Base-by-base conservation (phyloP, 768 basidiomycete genomes). In the Tulasnella sp. region DNA sequence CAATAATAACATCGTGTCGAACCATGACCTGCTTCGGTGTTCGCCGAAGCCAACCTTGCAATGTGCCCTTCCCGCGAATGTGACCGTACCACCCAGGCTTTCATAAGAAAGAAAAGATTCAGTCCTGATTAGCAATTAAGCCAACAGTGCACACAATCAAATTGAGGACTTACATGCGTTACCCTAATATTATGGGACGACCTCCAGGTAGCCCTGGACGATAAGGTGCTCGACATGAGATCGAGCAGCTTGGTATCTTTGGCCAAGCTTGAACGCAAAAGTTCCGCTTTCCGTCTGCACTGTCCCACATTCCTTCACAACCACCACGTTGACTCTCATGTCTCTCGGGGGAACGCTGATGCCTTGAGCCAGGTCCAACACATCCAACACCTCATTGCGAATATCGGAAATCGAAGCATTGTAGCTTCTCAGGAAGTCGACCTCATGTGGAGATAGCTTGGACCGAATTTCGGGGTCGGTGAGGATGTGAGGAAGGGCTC, bases 141-240 rank as follows among this genome's bases (percentile, higher is more conserved):
- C 9, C 42, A 42, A 42, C n/a, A 17, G 42, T 42, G 42, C 8
- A 17, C 17, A 8, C 42, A 42, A 17, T 8, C 9, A 42, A 42
- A 17, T 17, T 42, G 17, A 8, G 42, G 42, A 42, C 42, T 42
- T 17, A 42, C 42, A 42, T 8, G 42, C 42, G 42, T 42, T 42
- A 17, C 9, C 31, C 9, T 4, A 3, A 0, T 12, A 29, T 34
- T 64, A 64, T 34, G 58, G 69, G 11, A 97, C 90, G 80, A 96
- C 90, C 85, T 98, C 93, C 79, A 99, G 84, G 82, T 91, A 97
- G 4, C 96, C 96, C 81, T 96, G 93, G 0, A 96, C 90, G 79
- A 99, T 94, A 79, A 99, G 86, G 82, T 96, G 91, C 82, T 99
- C 97, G 78, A 99, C 91, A 81, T 96, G 94, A 8, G 92, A 88